Conservation (phyloP, 169 alveolate genomes). For the Cryptosporidium meleagridis region DNA sequence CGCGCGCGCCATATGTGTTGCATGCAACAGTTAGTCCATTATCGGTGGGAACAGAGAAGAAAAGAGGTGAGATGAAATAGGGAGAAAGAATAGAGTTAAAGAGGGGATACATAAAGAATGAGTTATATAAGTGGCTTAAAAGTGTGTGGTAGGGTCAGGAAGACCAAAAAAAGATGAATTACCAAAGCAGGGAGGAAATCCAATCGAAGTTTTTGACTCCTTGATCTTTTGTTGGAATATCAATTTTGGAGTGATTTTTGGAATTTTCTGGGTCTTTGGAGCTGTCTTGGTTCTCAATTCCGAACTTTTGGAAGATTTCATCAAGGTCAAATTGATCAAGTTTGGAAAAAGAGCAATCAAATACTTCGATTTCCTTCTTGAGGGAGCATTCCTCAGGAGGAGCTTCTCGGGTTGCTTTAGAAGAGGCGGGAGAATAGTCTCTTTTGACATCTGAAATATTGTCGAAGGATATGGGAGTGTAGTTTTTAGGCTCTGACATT, state of each 20-base stretch:
- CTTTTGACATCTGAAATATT: neutral
- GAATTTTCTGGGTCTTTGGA: neutral
- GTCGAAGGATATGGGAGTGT: too few relatives aligned
- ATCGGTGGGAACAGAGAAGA: too few relatives aligned
- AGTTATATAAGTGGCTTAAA: neutral
- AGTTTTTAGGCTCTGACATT: neutral
- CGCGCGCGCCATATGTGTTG: slow-evolving; percentile 14
- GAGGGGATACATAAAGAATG: neutral
- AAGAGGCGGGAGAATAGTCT: neutral
- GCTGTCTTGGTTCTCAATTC: neutral
- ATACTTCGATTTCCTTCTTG: neutral
- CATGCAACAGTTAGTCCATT: neutral
- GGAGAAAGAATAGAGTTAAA: neutral
- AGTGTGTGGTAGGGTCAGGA: neutral
- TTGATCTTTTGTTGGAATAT: slow-evolving; percentile 40
- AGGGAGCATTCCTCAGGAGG: neutral
- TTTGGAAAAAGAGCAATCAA: neutral
- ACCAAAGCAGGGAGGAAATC: slow-evolving; percentile 47
- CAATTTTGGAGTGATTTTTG: neutral
- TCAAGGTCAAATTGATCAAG: neutral
- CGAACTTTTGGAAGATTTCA: neutral
- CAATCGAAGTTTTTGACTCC: slow-evolving; percentile 45
- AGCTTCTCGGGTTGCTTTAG: neutral
- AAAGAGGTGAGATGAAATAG: neutral
- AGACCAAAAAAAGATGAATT: neutral